Conservation (phyloP, 1,284 basidiomycete genomes). For the Tylopilus microsporus region DNA sequence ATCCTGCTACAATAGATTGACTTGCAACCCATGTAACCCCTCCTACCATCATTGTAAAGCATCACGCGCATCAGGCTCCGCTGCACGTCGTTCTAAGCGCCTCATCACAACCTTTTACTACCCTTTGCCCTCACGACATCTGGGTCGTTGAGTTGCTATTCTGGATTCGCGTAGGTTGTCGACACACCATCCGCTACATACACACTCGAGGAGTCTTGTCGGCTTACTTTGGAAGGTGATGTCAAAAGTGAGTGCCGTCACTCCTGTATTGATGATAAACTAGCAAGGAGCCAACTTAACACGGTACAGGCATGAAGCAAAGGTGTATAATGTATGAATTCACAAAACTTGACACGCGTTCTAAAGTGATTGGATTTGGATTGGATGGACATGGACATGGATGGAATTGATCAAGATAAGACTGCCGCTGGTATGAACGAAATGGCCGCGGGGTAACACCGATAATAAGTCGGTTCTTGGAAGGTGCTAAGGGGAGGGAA, state of each 20-base stretch:
- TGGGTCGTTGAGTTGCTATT: too few species aligned
- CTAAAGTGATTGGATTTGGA: neutral
- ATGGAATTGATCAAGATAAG: neutral
- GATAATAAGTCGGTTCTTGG: neutral
- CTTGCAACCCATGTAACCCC: conserved; percentile 1
- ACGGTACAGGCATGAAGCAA: neutral
- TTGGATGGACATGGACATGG: neutral
- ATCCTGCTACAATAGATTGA: conserved; percentile 43
- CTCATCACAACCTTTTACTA: neutral
- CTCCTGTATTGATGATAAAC: neutral
- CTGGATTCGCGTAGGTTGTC: neutral
- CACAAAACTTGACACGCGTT: neutral
- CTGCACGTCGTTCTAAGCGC: neutral
- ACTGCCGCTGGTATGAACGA: neutral
- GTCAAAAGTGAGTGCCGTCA: neutral
- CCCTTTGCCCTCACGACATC: neutral
- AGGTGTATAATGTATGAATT: conserved; percentile 1
- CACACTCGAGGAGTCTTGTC: neutral
- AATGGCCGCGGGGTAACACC: neutral
- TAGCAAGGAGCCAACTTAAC: neutral
- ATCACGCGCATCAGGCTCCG: neutral
- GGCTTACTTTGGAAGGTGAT: neutral
- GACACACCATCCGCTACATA: neutral
- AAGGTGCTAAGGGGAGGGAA: conserved; percentile 1
- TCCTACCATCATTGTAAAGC: neutral